Percentiles rank a stretch among this genome's conserved stretches.
Evolutionary conservation across 179 eudicot genomes (phyloP).

Genomic region (Beta macrorhiza): DNA sequence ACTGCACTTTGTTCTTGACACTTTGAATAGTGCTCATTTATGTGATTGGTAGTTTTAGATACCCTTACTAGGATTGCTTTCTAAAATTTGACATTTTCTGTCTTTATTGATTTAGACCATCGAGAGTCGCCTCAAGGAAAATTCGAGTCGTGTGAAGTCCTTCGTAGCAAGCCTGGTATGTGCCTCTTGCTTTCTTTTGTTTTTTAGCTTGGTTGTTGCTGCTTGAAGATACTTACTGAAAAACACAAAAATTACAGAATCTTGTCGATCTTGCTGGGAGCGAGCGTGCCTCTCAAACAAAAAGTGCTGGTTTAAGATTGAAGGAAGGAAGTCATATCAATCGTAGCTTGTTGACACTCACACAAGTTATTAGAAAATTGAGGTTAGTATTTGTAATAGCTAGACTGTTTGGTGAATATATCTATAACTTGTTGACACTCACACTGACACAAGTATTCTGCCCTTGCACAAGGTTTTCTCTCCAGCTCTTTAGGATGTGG

Average conservation of each 20-base stretch:
- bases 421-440: too few species aligned
- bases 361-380: constrained; percentile 89
- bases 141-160: constrained; percentile 70
- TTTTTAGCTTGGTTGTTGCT: neutral
- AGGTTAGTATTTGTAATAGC: constrained; percentile 46
- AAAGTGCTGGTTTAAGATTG: constrained; percentile 68
- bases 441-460: too few species aligned
- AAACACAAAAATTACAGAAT: constrained; percentile 49
- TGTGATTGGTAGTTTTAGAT: neutral
- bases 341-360: constrained; percentile 85
- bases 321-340: constrained; percentile 98
- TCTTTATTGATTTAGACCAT: constrained; percentile 48
- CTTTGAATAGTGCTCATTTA: neutral
- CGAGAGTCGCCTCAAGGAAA: constrained; percentile 71
- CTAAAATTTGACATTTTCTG: constrained; percentile 12
- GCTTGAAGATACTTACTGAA: neutral
- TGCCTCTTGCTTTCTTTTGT: constrained; percentile 18
- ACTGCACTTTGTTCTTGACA: constrained; percentile 5
- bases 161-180: constrained; percentile 84
- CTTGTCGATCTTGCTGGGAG: constrained; percentile 99
- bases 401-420: neutral
- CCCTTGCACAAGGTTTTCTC: too few species aligned
- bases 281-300: constrained; percentile 90
- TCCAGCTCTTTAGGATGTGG: too few species aligned
- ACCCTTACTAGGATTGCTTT: neutral